Evolutionary conservation across 768 basidiomycete species (phyloP).

Genomic region (Gelatoporia subvermispora): DNA sequence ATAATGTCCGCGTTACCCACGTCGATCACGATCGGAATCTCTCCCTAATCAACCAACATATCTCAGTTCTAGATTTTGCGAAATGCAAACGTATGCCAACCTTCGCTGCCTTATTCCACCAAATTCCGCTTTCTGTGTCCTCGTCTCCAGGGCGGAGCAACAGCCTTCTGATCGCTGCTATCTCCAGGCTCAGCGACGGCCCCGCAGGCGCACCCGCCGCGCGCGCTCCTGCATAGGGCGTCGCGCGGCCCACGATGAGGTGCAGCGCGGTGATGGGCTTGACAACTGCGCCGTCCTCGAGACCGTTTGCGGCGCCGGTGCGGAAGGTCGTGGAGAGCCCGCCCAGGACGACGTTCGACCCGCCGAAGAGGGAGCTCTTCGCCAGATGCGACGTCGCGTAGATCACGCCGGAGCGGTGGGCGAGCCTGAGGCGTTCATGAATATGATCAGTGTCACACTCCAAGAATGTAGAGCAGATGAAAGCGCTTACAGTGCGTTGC

Average conservation of each 20-base stretch:
- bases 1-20: conserved; percentile 79
- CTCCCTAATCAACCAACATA: conserved; percentile 38
- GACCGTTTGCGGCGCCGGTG: conserved; percentile 33
- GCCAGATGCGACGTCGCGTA: conserved; percentile 36
- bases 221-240: conserved; percentile 9
- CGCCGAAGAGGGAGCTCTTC: conserved; percentile 17
- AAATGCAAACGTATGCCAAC: conserved; percentile 11
- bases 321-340: conserved; percentile 43
- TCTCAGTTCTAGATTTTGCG: conserved; percentile 4
- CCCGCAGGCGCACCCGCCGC: not conserved
- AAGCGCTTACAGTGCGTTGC: conserved; percentile 62
- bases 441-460: not conserved
- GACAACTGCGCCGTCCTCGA: conserved; percentile 38
- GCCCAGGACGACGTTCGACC: conserved; percentile 14
- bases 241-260: conserved; percentile 30
- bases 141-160: conserved; percentile 39
- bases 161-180: conserved; percentile 65
- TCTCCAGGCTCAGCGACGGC: conserved; percentile 72
- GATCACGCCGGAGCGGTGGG: conserved; percentile 53
- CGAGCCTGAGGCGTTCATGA: conserved; percentile 39
- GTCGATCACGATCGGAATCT: conserved; percentile 70
- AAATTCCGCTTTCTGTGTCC: conserved; percentile 24
- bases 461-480: conserved; percentile 1
- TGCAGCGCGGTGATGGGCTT: conserved; percentile 42
- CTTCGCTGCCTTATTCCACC: conserved; percentile 34